phyloP scores from a whole-genome alignment of 495 filamentous ascomycete species.

The Physcia stellaris region DNA sequence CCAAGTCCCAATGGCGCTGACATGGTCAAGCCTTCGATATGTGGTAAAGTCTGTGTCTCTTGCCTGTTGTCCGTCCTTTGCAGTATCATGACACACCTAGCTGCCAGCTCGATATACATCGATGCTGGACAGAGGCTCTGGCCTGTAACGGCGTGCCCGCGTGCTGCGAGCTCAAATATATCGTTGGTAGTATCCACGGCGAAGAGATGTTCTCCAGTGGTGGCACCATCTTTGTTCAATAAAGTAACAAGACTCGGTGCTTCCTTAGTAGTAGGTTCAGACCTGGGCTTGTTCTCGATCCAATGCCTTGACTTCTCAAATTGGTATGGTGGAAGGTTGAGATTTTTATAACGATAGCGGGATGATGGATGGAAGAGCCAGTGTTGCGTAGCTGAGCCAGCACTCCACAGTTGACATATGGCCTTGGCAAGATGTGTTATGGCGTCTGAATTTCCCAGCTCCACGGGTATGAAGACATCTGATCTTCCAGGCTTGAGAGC shows the following conservation, averaged over 20 bases:
- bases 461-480: conserved; percentile 27
- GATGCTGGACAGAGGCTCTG: conserved; percentile 27
- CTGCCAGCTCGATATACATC: conserved; percentile 29
- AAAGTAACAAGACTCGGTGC: conserved; percentile 3
- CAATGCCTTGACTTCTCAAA: conserved; percentile 35
- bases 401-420: conserved; percentile 34
- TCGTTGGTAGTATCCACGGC: conserved; percentile 1
- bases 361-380: conserved; percentile 34
- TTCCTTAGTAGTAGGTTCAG: conserved; percentile 1
- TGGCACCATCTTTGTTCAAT: not conserved
- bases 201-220: conserved; percentile 5
- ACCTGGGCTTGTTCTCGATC: conserved; percentile 11
- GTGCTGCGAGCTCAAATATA: not conserved
- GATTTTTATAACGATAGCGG: conserved; percentile 18
- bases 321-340: conserved; percentile 40
- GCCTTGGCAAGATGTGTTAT: conserved; percentile 24
- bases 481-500: conserved; percentile 5
- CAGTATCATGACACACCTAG: conserved; percentile 1
- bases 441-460: conserved; percentile 23
- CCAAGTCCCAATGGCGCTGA: conserved; percentile 5
- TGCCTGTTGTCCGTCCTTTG: not conserved
- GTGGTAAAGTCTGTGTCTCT: not conserved
- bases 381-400: conserved; percentile 25
- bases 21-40: conserved; percentile 8
- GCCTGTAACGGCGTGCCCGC: conserved; percentile 25